Percentiles rank a stretch among this genome's conserved stretches.
Evolutionary conservation across 2,329 filamentous ascomycete species (phyloP).

Genomic region (Trichoderma semiorbis): DNA sequence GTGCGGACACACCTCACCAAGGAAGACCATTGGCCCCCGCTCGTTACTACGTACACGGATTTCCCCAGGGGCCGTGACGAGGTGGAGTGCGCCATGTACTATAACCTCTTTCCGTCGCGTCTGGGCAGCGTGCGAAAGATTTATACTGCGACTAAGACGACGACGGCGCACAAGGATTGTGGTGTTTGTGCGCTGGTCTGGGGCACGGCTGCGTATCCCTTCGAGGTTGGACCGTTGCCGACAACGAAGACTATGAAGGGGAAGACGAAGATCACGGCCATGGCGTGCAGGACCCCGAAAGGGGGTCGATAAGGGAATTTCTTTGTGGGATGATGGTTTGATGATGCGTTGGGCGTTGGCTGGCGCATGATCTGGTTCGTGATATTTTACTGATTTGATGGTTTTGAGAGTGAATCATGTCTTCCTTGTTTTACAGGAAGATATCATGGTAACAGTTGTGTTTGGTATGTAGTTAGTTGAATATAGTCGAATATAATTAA

Average conservation of each 20-base stretch:
- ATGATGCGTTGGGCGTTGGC: not conserved
- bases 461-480: not conserved
- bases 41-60: not conserved
- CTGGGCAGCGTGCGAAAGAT: not conserved
- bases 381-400: not conserved
- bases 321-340: not conserved
- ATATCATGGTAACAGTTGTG: not conserved
- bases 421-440: not conserved
- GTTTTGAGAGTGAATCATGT: not conserved
- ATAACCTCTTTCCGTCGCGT: not conserved
- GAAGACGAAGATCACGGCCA: not conserved
- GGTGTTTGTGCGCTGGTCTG: not conserved
- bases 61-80: not conserved
- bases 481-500: not conserved
- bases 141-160: not conserved
- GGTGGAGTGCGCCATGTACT: not conserved
- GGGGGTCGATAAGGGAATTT: not conserved
- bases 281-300: not conserved
- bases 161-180: not conserved
- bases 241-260: not conserved
- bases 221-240: not conserved
- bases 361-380: not conserved
- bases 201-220: not conserved
- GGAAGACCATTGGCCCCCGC: not conserved
- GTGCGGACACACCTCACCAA: not conserved